These are phyloP conservation scores for Pichia nanzhaoensis DNA, from an alignment of 805 yeast genomes.

Conservation along the genomic window DNA sequence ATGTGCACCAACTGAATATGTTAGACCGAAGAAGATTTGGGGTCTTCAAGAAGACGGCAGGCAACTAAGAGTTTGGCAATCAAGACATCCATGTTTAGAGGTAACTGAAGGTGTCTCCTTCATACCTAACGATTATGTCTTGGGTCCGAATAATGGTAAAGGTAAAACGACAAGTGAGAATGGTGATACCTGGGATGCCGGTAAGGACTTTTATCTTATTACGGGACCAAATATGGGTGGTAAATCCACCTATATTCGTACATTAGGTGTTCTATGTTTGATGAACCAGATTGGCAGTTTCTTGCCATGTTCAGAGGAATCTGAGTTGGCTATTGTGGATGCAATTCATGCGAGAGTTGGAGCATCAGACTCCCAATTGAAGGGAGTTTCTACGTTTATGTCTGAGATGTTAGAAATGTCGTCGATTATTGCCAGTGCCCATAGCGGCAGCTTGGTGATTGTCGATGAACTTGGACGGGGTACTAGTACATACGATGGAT, in stretches of 20 bases:
- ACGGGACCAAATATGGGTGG: constrained; percentile 99
- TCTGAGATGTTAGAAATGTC: constrained; percentile 96
- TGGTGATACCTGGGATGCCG: constrained; percentile 9
- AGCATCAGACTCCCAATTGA: constrained; percentile 95
- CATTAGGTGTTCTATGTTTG: constrained; percentile 78
- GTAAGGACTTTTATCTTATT: constrained; percentile 70
- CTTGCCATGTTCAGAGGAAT: constrained; percentile 66
- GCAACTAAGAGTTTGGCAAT: constrained; percentile 52
- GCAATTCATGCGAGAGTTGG: constrained; percentile 96
- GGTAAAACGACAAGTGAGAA: not conserved
- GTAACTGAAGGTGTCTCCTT: constrained; percentile 86
- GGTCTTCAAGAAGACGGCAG: constrained; percentile 41
- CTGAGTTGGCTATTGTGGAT: constrained; percentile 81
- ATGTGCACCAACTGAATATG: constrained; percentile 76
- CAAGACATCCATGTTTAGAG: constrained; percentile 94
- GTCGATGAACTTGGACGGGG: constrained; percentile 97
- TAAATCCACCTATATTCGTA: constrained; percentile 87
- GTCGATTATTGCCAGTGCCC: constrained; percentile 73
- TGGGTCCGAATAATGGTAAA: constrained; percentile 23
- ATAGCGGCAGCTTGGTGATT: constrained; percentile 70
- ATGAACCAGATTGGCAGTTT: constrained; percentile 89
- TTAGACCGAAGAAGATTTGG: constrained; percentile 58
- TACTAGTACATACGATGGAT: constrained; percentile 92
- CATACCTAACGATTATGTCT: constrained; percentile 81
- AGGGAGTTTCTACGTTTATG: constrained; percentile 95